Base-by-base conservation (phyloP, 768 basidiomycete species). In the Tylopilus intermedius region DNA sequence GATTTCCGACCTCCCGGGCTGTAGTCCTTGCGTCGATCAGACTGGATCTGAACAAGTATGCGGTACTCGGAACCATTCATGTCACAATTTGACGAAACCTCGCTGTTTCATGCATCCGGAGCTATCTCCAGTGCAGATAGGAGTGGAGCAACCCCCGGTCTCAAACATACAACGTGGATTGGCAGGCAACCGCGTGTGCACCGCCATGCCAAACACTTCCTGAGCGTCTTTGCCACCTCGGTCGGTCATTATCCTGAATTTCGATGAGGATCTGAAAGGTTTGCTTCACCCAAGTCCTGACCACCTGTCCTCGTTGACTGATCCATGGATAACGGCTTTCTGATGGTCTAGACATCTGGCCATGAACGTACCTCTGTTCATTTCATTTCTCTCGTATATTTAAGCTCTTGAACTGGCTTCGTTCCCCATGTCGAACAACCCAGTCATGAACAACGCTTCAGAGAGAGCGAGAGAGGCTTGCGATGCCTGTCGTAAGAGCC, bases 401-500 rank as follows among this genome's bases (percentile, higher is more conserved):
- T 66, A 66, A 60, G 41, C 47, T 15, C 27, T 22, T 7, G 32
- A 13, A 13, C 11, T 45, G 0, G 15, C 37, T 26, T 55, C 45
- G 41, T 15, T 35, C 43, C 30, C 30, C 40, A 41, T 46, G 45
- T 39, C 29, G 21, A 47, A 47, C 50, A 47, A 50, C 48, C 22
- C 49, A 51, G 47, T 26, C 35, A 67, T 66, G 65, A 66, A 45
- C 57, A 37, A 8, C 24, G 27, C 38, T 8, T 0, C 54, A 38
- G 58, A 60, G 30, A 67, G 66, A 62, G 65, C 64, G 11, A 63
- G 49, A 50, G 60, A 58, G 38, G 64, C 64, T n/a, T 66, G 64
- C 54, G 50, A 52, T 0, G 30, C 58, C 40, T 66, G 64, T 40
- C 64, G 63, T 27, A 56, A 18, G 38, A 65, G 61, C 13, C 64